phyloP scores from a whole-genome alignment of 2,329 filamentous ascomycete genomes.

The Grosmannia clavigera region DNA sequence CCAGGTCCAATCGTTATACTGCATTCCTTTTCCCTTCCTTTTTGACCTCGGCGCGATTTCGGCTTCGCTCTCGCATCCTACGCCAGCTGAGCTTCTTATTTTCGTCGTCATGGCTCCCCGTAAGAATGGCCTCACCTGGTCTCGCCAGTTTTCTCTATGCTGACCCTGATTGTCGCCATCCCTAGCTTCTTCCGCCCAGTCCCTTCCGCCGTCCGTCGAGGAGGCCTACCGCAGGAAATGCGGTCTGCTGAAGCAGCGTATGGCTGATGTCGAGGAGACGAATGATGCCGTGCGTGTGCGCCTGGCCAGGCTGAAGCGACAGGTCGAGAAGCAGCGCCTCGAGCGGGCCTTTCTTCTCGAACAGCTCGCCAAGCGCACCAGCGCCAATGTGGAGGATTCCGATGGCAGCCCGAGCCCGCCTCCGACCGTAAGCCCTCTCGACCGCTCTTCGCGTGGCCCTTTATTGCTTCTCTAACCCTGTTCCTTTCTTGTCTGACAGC shows the following conservation, averaged over 20 bases:
- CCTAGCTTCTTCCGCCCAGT: slow-evolving; percentile 8
- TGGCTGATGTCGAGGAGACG: slow-evolving; percentile 81
- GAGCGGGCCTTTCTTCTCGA: slow-evolving; percentile 67
- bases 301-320: slow-evolving; percentile 67
- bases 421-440: slow-evolving; percentile 47
- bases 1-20: neutral
- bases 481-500: slow-evolving; percentile 29
- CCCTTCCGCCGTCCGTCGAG: slow-evolving; percentile 79
- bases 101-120: neutral
- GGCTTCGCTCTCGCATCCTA: neutral
- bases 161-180: neutral
- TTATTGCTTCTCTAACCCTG: neutral
- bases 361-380: slow-evolving; percentile 61
- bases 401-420: slow-evolving; percentile 71
- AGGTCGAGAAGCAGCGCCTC: slow-evolving; percentile 83
- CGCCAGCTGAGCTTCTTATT: neutral
- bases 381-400: slow-evolving; percentile 63
- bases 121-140: neutral
- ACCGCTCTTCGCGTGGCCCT: slow-evolving; percentile 4
- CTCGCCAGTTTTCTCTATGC: neutral
- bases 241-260: slow-evolving; percentile 82
- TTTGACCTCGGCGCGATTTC: neutral
- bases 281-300: slow-evolving; percentile 76
- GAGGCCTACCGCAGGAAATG: slow-evolving; percentile 95
- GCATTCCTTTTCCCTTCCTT: neutral